phyloP scores from a whole-genome alignment of 1,139 yeast genomes.

The Suhomyces chickasaworum region DNA sequence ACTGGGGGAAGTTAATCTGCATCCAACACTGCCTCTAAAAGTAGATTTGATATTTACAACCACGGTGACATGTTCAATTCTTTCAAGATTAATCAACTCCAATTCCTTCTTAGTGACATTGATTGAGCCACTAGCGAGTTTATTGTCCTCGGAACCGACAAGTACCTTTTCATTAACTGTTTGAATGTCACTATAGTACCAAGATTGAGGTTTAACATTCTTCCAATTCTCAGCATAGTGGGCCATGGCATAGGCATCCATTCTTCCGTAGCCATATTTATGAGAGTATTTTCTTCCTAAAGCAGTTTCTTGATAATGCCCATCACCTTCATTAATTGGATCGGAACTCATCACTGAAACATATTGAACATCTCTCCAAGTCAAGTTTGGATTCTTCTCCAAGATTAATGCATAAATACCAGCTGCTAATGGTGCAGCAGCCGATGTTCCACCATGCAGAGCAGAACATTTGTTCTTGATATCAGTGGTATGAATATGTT shows the following conservation, averaged over 20 bases:
- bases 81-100: constrained; percentile 59
- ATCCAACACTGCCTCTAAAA: constrained; percentile 69
- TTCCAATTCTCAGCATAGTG: constrained; percentile 76
- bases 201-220: constrained; percentile 86
- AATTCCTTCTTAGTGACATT: constrained; percentile 54
- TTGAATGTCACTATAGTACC: constrained; percentile 59
- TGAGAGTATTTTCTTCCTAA: constrained; percentile 76
- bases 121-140: constrained; percentile 43
- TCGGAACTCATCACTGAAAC: constrained; percentile 72
- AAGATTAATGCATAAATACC: constrained; percentile 85
- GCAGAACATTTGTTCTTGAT: constrained; percentile 70
- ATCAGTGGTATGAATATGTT: constrained; percentile 90
- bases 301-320: constrained; percentile 65
- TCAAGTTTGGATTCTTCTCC: constrained; percentile 78
- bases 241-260: constrained; percentile 81
- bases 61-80: constrained; percentile 84
- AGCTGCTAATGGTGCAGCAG: constrained; percentile 98
- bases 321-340: constrained; percentile 68
- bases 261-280: constrained; percentile 88
- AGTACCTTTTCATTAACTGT: constrained; percentile 32
- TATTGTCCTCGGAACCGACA: constrained; percentile 19
- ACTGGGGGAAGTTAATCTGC: constrained; percentile 69
- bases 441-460: constrained; percentile 94
- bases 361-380: constrained; percentile 97
- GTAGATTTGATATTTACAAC: constrained; percentile 68